Conservation (phyloP, 2,329 filamentous ascomycete genomes). For the Sporothrix curviconia region DNA sequence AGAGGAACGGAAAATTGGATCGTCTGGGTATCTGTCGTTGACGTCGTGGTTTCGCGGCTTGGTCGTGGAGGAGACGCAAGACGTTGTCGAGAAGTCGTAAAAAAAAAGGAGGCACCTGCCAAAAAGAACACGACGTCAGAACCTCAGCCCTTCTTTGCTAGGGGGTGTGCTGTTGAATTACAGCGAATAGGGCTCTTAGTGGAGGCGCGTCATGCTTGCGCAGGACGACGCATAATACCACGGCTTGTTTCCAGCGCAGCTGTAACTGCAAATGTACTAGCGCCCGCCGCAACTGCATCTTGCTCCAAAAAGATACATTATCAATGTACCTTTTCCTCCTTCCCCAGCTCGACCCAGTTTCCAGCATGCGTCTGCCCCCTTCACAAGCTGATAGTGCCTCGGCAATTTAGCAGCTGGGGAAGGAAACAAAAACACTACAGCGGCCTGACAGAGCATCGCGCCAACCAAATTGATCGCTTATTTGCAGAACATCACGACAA, state of each 20-base stretch:
- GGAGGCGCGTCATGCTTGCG: no score
- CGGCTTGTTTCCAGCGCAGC: not conserved
- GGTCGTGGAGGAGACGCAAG: no score
- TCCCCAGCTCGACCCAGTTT: not conserved
- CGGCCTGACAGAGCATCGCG: not conserved
- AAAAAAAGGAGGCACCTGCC: slow-evolving; percentile 3
- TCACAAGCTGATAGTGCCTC: slow-evolving; percentile 8
- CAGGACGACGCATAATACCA: not conserved
- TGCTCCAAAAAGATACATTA: not conserved
- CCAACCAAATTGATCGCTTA: not conserved
- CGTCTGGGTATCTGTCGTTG: not conserved
- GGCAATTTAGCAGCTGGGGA: not conserved
- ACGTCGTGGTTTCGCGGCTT: not conserved
- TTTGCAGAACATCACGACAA: not conserved
- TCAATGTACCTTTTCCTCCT: not conserved
- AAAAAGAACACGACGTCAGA: slow-evolving; percentile 16
- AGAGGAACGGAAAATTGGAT: no score
- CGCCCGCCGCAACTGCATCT: not conserved
- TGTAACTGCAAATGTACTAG: not conserved
- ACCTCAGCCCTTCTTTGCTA: not conserved
- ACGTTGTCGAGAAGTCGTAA: not conserved
- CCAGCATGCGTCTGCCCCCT: not conserved
- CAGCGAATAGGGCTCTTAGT: not conserved
- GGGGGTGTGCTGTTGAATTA: no score
- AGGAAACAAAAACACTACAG: not conserved